Conservation (phyloP, 1,284 basidiomycete genomes). For the Papiliotrema terrestris region DNA sequence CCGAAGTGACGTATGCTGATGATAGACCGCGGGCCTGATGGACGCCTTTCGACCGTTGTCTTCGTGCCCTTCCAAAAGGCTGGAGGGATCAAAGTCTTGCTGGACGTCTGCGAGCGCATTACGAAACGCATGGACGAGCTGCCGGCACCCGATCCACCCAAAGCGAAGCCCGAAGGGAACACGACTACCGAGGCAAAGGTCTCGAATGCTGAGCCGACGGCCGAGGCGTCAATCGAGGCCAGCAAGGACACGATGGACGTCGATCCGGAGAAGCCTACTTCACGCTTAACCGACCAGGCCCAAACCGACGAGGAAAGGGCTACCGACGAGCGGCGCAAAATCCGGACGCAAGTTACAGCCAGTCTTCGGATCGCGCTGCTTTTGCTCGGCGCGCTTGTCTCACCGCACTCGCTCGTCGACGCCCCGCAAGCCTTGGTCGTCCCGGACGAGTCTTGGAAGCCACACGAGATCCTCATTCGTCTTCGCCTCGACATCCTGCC, state of each 20-base stretch:
- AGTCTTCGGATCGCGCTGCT: slow-evolving; percentile 78
- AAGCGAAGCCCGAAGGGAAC: too few species aligned
- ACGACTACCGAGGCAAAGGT: slow-evolving; percentile 6
- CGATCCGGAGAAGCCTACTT: too few species aligned
- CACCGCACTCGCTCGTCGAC: slow-evolving; percentile 76
- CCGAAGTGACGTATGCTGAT: slow-evolving; percentile 11
- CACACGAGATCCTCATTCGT: slow-evolving; percentile 78
- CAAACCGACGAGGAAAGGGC: not conserved
- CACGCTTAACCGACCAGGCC: too few species aligned
- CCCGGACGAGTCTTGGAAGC: slow-evolving; percentile 59
- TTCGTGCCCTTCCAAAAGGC: slow-evolving; percentile 68
- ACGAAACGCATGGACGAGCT: slow-evolving; percentile 9
- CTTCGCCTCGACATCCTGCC: slow-evolving; percentile 71
- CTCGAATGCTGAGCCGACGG: too few species aligned
- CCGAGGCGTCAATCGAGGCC: too few species aligned
- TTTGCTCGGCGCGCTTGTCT: slow-evolving; percentile 71
- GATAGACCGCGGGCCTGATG: slow-evolving; percentile 67
- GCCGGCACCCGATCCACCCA: not conserved
- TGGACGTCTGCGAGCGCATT: slow-evolving; percentile 61
- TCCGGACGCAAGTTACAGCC: slow-evolving; percentile 47
- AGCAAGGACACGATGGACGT: too few species aligned
- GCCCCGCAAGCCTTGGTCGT: slow-evolving; percentile 59
- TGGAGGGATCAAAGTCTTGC: slow-evolving; percentile 69
- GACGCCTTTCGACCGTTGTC: slow-evolving; percentile 76
- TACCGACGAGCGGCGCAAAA: not conserved